These are phyloP conservation scores for Leishmania major DNA, from an alignment of 208 protist genomes.

Conservation along the genomic window DNA sequence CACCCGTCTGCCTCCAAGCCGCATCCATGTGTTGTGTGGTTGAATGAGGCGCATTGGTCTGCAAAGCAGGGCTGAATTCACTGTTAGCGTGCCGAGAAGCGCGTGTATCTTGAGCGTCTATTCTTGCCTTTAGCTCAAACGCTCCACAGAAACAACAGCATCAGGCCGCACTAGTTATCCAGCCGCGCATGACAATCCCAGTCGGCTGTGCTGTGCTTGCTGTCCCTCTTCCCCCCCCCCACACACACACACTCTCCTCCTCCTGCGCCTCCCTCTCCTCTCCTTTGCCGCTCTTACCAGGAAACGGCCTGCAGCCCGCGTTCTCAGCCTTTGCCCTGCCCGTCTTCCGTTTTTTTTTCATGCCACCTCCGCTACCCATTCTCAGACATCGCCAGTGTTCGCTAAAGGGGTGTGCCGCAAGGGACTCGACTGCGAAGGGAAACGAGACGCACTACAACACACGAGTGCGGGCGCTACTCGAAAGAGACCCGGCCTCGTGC, in stretches of 20 bases:
- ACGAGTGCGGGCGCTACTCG: neutral
- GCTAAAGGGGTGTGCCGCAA: neutral
- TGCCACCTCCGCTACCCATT: too few relatives aligned
- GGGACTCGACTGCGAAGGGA: neutral
- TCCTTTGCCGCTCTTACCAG: neutral
- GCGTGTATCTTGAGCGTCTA: neutral
- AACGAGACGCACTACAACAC: too few relatives aligned
- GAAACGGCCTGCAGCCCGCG: too few relatives aligned
- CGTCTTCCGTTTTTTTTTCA: too few relatives aligned
- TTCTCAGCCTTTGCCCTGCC: too few relatives aligned
- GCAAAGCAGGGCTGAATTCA: neutral
- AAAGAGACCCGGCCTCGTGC: neutral
- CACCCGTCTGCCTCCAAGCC: neutral
- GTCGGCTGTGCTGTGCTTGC: neutral
- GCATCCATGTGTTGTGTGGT: neutral
- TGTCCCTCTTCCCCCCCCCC: neutral
- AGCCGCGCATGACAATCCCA: neutral
- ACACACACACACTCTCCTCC: too few relatives aligned
- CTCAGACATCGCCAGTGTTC: too few relatives aligned
- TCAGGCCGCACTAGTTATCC: too few relatives aligned
- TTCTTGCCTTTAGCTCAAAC: neutral
- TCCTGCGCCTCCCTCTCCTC: constrained; percentile 13
- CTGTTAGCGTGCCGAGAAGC: neutral
- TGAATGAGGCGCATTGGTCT: neutral
- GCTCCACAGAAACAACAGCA: neutral